phyloP scores from a whole-genome alignment of 805 yeast genomes.

The Yarrowia porcina region DNA sequence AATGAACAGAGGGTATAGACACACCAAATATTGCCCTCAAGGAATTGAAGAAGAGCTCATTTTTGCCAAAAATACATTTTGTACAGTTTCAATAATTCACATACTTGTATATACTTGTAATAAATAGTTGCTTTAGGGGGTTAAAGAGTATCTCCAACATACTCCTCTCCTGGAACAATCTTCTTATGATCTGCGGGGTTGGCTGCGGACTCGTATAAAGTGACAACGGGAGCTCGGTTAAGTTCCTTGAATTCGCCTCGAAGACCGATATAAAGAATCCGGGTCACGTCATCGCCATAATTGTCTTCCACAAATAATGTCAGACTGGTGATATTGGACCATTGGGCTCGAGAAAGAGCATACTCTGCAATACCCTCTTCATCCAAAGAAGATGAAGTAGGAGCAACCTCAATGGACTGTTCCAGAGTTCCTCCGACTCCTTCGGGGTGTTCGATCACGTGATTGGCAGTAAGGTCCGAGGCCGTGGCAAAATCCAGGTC shows the following conservation, averaged over 20 bases:
- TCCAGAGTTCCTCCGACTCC: constrained; percentile 43
- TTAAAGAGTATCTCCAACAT: constrained; percentile 27
- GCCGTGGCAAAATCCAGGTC: constrained; percentile 71
- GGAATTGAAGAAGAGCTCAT: too few species aligned
- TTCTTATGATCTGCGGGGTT: constrained; percentile 83
- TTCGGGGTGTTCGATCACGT: constrained; percentile 59
- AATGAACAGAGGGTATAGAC: too few species aligned
- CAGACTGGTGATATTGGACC: constrained; percentile 65
- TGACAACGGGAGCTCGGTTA: constrained; percentile 60
- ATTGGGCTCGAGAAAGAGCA: constrained; percentile 67
- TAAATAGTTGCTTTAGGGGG: too few species aligned
- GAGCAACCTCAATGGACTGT: constrained; percentile 21
- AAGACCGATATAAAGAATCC: constrained; percentile 67
- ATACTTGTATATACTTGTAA: too few species aligned
- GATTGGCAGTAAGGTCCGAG: constrained; percentile 48
- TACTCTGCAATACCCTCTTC: constrained; percentile 70
- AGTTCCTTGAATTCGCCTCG: constrained; percentile 53
- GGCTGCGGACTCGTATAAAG: constrained; percentile 86
- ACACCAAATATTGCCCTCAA: too few species aligned
- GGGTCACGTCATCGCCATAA: constrained; percentile 56
- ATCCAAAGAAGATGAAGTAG: constrained; percentile 34
- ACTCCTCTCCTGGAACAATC: constrained; percentile 30
- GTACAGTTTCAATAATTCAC: too few species aligned
- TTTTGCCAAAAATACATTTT: too few species aligned
- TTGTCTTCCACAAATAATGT: constrained; percentile 67